Percentiles rank a stretch among this genome's conserved stretches.
Evolutionary conservation across 2,329 filamentous ascomycete species (phyloP).

Genomic region (Lachnellula subtilissima): DNA sequence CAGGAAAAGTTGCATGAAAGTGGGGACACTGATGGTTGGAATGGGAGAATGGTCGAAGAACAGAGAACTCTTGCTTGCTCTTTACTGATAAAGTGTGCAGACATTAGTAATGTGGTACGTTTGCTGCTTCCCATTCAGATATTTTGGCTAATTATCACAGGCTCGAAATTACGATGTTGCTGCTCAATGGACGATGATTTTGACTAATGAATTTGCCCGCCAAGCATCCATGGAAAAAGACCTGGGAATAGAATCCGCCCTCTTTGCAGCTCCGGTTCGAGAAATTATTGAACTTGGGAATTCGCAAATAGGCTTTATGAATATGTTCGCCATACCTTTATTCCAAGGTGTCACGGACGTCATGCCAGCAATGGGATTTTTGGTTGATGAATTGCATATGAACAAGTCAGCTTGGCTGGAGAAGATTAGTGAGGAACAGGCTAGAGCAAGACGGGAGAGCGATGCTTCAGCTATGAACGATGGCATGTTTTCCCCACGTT

Average conservation of each 20-base stretch:
- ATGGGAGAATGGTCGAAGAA: slow-evolving; percentile 68
- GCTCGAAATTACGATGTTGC: slow-evolving; percentile 80
- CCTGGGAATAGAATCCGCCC: slow-evolving; percentile 78
- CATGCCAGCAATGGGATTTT: slow-evolving; percentile 78
- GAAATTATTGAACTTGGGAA: slow-evolving; percentile 78
- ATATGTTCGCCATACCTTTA: slow-evolving; percentile 85
- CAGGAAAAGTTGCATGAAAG: slow-evolving; percentile 72
- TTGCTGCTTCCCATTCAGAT: background rate
- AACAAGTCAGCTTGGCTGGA: slow-evolving; percentile 73
- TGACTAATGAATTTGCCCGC: slow-evolving; percentile 93
- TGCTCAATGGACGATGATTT: slow-evolving; percentile 81
- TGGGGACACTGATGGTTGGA: slow-evolving; percentile 67
- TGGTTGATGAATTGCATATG: slow-evolving; percentile 70
- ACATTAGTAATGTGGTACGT: slow-evolving; percentile 94
- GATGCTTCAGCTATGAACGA: slow-evolving; percentile 33
- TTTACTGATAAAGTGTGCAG: slow-evolving; percentile 92
- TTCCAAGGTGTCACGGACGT: slow-evolving; percentile 86
- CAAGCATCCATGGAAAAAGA: slow-evolving; percentile 90
- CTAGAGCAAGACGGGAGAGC: slow-evolving; percentile 33
- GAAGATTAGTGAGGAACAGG: slow-evolving; percentile 59
- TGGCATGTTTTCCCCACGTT: slow-evolving; percentile 29
- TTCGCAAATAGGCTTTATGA: slow-evolving; percentile 94
- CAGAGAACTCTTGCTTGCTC: slow-evolving; percentile 80
- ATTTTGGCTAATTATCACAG: slow-evolving; percentile 40
- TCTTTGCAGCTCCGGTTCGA: slow-evolving; percentile 79